These are phyloP conservation scores for Saccharomycopsis lassenensis DNA, from an alignment of 805 yeast genomes.

Conservation along the genomic window DNA sequence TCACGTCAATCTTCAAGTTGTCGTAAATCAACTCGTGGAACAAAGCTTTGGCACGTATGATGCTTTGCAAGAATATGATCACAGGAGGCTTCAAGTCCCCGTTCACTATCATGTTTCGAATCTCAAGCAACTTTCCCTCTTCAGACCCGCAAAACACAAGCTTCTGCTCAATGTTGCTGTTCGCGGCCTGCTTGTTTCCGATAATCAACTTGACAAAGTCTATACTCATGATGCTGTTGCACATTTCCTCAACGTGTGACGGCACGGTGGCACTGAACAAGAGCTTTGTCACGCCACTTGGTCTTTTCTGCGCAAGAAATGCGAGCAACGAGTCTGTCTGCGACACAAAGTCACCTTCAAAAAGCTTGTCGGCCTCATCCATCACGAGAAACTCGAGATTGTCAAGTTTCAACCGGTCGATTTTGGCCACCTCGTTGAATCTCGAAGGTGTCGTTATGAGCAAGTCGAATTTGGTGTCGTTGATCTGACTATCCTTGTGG, in stretches of 20 bases:
- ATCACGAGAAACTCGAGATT: conserved; percentile 67
- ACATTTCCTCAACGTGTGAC: conserved; percentile 82
- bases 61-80: conserved; percentile 82
- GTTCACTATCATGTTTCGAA: conserved; percentile 73
- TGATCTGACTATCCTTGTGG: conserved; percentile 35
- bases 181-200: conserved; percentile 92
- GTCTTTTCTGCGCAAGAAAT: no score
- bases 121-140: conserved; percentile 87
- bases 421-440: conserved; percentile 65
- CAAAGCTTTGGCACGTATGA: conserved; percentile 87
- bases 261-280: conserved; percentile 96
- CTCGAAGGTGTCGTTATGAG: conserved; percentile 83
- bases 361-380: conserved; percentile 93
- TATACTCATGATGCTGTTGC: conserved; percentile 64
- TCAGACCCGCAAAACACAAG: conserved; percentile 84
- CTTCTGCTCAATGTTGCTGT: conserved; percentile 69
- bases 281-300: conserved; percentile 44
- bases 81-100: conserved; percentile 91
- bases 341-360: conserved; percentile 76
- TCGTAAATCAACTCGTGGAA: conserved; percentile 91
- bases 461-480: conserved; percentile 53
- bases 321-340: conserved; percentile 78
- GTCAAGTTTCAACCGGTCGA: conserved; percentile 47
- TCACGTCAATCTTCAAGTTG: conserved; percentile 85
- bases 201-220: conserved; percentile 80